Conservation (phyloP, 1,284 basidiomycete species). For the Moesziomyces parantarcticus region DNA sequence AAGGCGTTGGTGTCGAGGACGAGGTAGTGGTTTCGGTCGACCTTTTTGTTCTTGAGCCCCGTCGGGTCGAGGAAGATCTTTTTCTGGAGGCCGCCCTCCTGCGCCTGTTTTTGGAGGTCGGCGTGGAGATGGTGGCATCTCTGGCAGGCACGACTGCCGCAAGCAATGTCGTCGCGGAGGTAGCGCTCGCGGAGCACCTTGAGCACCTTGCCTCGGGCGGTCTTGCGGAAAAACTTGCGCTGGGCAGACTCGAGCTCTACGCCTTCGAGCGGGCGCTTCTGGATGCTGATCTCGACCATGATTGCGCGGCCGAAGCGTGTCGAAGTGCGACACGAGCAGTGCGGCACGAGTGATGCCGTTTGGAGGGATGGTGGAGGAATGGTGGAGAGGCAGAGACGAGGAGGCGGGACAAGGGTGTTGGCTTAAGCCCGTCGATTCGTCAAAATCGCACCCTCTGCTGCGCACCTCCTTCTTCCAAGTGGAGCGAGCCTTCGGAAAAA, state of each 20-base stretch:
- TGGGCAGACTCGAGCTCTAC: slow-evolving; percentile 47
- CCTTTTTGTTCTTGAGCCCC: slow-evolving; percentile 47
- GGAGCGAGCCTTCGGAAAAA: background rate
- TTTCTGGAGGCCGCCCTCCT: slow-evolving; percentile 73
- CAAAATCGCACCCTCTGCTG: too few relatives aligned
- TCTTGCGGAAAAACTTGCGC: slow-evolving; percentile 74
- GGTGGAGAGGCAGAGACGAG: background rate
- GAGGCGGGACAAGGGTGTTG: background rate
- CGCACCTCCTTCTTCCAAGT: background rate
- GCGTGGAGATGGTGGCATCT: slow-evolving; percentile 53
- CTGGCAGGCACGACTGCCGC: slow-evolving; percentile 81
- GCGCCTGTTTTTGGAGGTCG: slow-evolving; percentile 39
- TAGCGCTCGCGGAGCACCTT: slow-evolving; percentile 97
- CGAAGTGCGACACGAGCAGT: background rate
- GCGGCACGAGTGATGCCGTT: background rate
- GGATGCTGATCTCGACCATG: slow-evolving; percentile 61
- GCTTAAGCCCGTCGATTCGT: background rate
- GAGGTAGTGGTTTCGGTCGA: slow-evolving; percentile 75
- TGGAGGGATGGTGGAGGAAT: background rate
- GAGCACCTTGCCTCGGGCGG: slow-evolving; percentile 89
- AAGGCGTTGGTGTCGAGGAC: slow-evolving; percentile 97
- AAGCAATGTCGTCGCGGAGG: slow-evolving; percentile 90
- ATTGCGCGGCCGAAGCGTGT: background rate
- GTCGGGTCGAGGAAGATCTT: slow-evolving; percentile 51
- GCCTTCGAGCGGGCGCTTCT: slow-evolving; percentile 59